phyloP scores from a whole-genome alignment of 1,139 yeast species.

The Nakaseomyces bracarensis region DNA sequence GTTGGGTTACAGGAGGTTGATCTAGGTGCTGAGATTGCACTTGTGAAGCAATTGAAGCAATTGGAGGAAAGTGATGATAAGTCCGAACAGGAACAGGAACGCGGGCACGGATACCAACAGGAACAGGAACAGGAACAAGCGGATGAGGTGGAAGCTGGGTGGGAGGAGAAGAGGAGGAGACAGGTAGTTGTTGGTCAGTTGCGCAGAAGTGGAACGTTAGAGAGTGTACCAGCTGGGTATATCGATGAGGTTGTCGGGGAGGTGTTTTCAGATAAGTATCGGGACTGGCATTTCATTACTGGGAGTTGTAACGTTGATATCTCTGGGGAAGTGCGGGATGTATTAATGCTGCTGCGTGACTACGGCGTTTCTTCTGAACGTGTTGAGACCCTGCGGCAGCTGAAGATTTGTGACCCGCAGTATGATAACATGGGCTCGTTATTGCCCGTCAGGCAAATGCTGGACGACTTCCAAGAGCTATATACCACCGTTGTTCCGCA shows the following conservation, averaged over 20 bases:
- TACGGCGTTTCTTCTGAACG: constrained; percentile 16
- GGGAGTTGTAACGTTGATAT: constrained; percentile 7
- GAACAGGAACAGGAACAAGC: too few species aligned
- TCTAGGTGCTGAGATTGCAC: background rate
- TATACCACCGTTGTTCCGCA: constrained; percentile 8
- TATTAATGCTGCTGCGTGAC: constrained; percentile 11
- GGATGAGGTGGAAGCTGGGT: background rate
- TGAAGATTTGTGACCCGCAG: constrained; percentile 8
- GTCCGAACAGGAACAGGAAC: background rate
- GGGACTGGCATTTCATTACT: constrained; percentile 28
- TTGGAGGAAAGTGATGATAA: background rate
- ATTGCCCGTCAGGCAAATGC: constrained; percentile 20
- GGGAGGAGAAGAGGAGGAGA: background rate
- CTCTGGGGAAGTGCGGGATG: background rate
- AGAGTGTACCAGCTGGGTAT: constrained; percentile 5
- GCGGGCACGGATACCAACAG: too few species aligned
- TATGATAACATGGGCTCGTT: constrained; percentile 20
- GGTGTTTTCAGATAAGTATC: constrained; percentile 15
- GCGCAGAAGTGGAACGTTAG: background rate
- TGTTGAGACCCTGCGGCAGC: constrained; percentile 8
- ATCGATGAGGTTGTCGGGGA: constrained; percentile 16
- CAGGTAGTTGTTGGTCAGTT: background rate
- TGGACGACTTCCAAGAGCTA: constrained; percentile 8
- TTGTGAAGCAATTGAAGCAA: constrained; percentile 1
- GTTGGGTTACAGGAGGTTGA: background rate